Base-by-base conservation (phyloP, 257 asterid species). In the Penstemon newberryi region DNA sequence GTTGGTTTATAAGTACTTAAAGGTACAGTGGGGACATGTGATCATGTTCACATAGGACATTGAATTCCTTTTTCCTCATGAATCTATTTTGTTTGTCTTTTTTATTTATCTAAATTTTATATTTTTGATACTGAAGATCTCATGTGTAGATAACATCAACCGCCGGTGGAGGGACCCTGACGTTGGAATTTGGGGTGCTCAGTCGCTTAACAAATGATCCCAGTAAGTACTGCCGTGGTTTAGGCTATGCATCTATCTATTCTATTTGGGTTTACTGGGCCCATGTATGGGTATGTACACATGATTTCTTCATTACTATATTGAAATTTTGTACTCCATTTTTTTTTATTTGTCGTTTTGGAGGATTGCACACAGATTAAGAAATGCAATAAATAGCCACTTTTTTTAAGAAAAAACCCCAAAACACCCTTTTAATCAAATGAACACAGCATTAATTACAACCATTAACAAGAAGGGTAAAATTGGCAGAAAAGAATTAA, bases 121-220 rank as follows among this genome's bases (percentile, higher is more conserved):
- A 49, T 53, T 65, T 4, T 47, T 69, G 52, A 76, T 55, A 8
- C 50, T 46, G 65, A 69, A 68, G 74, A 67, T 63, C 63, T 80
- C 67, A 39, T 74, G 78, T 70, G 74, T 80, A 94, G 99, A 79
- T 94, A 68, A 94, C 99, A 55, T 94, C 99, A 50, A 94, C 99
- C 65, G 99, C 99, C 75, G 99, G 99, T 76, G 99, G 99, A 72
- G 99, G 99, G 72, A 94, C 99, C 76, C 80, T 94, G 76, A 89
- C 96, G 25, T 73, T 94, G 85, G 99, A 94, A 78, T 94, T 94
- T 67, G 97, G 99, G 59, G 87, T 89, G 75, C 97, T 94, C 76
- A 94, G 99, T 80, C 96, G 95, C 81, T 80, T 94, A 78, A 94
- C 96, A 55, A 87, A 89, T 83, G 89, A 94, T 75, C 92, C 95